Conservation (phyloP, 1,284 basidiomycete species). For the Marasmius sp. region DNA sequence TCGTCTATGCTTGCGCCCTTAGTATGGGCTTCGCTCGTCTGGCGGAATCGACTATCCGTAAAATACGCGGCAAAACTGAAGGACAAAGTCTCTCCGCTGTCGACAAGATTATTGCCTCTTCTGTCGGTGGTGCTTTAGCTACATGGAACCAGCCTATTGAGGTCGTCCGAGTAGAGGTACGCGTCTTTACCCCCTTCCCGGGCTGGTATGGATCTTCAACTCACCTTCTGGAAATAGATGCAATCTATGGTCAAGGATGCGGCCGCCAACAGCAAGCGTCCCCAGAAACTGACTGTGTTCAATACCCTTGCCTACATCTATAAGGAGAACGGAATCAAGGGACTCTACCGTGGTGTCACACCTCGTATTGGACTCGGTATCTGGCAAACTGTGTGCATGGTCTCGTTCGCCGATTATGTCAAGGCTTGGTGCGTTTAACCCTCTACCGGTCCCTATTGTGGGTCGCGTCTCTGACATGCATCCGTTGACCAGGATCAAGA, state of each 20-base stretch:
- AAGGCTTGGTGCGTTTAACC: constrained; percentile 63
- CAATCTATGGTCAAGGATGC: constrained; percentile 94
- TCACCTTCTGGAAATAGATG: constrained; percentile 63
- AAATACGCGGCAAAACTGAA: constrained; percentile 74
- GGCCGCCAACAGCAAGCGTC: constrained; percentile 71
- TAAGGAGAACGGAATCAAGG: constrained; percentile 95
- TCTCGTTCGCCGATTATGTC: constrained; percentile 94
- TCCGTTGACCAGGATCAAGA: not conserved
- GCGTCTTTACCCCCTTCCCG: constrained; percentile 12
- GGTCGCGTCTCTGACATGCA: not conserved
- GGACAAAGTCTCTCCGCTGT: constrained; percentile 72
- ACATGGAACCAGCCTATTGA: constrained; percentile 99
- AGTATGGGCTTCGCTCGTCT: constrained; percentile 97
- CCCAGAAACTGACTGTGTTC: constrained; percentile 87
- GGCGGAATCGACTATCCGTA: constrained; percentile 83
- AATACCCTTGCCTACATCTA: constrained; percentile 94
- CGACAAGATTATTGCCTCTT: constrained; percentile 91
- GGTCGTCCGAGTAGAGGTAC: constrained; percentile 88
- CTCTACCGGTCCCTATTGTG: not conserved
- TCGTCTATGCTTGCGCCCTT: not conserved
- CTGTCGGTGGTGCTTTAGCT: constrained; percentile 91
- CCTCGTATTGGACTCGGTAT: constrained; percentile 95
- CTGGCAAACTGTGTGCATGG: constrained; percentile 99
- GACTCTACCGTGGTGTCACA: constrained; percentile 95
- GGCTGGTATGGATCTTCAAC: constrained; percentile 3